phyloP scores from a whole-genome alignment of 2,329 filamentous ascomycete species.

The Laburnicola sp. region DNA sequence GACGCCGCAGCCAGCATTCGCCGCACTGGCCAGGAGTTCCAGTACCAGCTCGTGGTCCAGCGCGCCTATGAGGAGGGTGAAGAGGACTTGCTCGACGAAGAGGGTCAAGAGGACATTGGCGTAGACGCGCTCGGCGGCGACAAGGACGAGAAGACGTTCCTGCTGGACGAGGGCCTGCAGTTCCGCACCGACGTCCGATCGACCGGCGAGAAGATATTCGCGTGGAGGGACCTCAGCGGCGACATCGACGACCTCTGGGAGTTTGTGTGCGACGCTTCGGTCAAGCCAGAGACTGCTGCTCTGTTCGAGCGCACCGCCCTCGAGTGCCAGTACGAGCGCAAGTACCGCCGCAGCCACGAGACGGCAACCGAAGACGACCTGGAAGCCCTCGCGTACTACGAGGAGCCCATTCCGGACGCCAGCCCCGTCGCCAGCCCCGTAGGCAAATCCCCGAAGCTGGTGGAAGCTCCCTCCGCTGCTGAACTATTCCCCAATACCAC shows the following conservation, averaged over 20 bases:
- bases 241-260: constrained; percentile 96
- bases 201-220: constrained; percentile 80
- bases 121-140: constrained; percentile 74
- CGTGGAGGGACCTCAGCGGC: constrained; percentile 93
- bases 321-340: constrained; percentile 97
- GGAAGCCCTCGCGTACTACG: constrained; percentile 77
- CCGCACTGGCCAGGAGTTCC: constrained; percentile 89
- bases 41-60: constrained; percentile 96
- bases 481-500: constrained; percentile 43
- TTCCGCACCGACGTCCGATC: constrained; percentile 83
- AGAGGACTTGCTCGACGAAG: constrained; percentile 85
- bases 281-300: constrained; percentile 70
- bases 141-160: constrained; percentile 95
- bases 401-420: constrained; percentile 62
- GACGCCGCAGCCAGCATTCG: constrained; percentile 92
- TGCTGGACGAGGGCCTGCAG: constrained; percentile 89
- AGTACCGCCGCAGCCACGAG: constrained; percentile 78
- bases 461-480: constrained; percentile 35
- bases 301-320: constrained; percentile 81
- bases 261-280: constrained; percentile 85
- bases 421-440: constrained; percentile 59
- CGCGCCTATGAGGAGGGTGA: constrained; percentile 97
- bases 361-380: constrained; percentile 82
- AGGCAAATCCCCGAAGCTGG: constrained; percentile 41
- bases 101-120: constrained; percentile 80